phyloP scores from a whole-genome alignment of 2,329 filamentous ascomycete genomes.

The Aspergillus unguis region DNA sequence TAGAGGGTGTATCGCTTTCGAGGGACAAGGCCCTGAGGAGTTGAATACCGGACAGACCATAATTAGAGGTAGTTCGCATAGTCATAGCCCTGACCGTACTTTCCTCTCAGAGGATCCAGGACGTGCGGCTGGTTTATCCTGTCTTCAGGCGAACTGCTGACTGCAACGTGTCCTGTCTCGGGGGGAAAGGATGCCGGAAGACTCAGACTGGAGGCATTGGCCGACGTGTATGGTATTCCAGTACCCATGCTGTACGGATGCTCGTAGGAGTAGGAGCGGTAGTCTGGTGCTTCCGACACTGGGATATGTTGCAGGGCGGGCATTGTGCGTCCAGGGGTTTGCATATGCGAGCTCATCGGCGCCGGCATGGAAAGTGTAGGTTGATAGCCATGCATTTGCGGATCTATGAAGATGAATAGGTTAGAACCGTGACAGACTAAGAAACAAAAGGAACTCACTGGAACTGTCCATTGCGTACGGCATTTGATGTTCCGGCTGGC shows the following conservation, averaged over 20 bases:
- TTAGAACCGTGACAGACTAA: background rate
- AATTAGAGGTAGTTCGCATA: conserved; percentile 26
- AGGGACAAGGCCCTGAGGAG: background rate
- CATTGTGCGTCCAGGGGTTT: conserved; percentile 26
- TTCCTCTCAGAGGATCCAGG: conserved; percentile 26
- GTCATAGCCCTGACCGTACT: conserved; percentile 30
- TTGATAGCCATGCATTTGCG: conserved; percentile 29
- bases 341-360: conserved; percentile 26
- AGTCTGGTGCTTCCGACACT: conserved; percentile 34
- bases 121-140: conserved; percentile 23
- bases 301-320: conserved; percentile 30
- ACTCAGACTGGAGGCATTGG: conserved; percentile 34
- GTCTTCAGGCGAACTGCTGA: conserved; percentile 21
- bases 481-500: conserved; percentile 25
- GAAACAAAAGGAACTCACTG: conserved; percentile 19
- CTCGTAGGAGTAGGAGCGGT: conserved; percentile 32
- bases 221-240: conserved; percentile 31
- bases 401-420: conserved; percentile 18
- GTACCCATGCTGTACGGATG: conserved; percentile 28
- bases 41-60: background rate
- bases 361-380: conserved; percentile 26
- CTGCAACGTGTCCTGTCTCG: conserved; percentile 21
- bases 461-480: conserved; percentile 29
- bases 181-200: conserved; percentile 34
- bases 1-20: background rate